Evolutionary conservation across 2,329 filamentous ascomycete species (phyloP), one percentile per base, ranked within the genome.

Genomic region (Bisporella sp.): DNA sequence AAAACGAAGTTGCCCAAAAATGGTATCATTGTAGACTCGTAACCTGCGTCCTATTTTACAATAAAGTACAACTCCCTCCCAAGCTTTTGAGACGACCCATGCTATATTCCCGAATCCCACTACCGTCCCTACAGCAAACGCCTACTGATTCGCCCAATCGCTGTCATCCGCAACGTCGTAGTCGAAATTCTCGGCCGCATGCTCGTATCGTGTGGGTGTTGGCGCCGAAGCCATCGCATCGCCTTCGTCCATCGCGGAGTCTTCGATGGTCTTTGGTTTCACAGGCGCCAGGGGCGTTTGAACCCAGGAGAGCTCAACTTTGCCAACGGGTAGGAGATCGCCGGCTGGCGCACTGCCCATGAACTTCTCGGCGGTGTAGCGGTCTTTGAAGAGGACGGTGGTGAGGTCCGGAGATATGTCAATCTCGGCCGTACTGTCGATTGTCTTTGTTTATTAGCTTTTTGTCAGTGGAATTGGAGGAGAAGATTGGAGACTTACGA

Each of bases 361-460:
- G 59, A 85, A 84, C 56, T 76, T 82, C 64, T 92, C 87, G 4
- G 85, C 87, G 11, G 84, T 84, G 62, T 79, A 80, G 51, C 82
- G 79, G 60, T 86, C 81, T 51, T 79, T 81, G 64, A 87, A 87
- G 5, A 76, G 77, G 47, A 87, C 76, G 48, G 76, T 69, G 1
- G 81, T 78, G 0, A 68, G 64, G 1, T 66, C 55, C 0, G 73
- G 65, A 3, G 70, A 72, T 4, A 72, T 69, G 33, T 79, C 72
- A 31, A 85, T 75, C 31, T 77, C 75, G 35, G 76, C 75, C 57
- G 82, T 84, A 52, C 84, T 81, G 47, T 81, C 81, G 32, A 84
- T 70, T 53, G 78, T 78, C 81, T 84, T 47, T 46, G 29, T 58
- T 59, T 57, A 50, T 31, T 43, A 41, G 28, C 5, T 44, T 12